Base-by-base conservation (phyloP, 2,329 filamentous ascomycete species). In the Hortaea werneckii region DNA sequence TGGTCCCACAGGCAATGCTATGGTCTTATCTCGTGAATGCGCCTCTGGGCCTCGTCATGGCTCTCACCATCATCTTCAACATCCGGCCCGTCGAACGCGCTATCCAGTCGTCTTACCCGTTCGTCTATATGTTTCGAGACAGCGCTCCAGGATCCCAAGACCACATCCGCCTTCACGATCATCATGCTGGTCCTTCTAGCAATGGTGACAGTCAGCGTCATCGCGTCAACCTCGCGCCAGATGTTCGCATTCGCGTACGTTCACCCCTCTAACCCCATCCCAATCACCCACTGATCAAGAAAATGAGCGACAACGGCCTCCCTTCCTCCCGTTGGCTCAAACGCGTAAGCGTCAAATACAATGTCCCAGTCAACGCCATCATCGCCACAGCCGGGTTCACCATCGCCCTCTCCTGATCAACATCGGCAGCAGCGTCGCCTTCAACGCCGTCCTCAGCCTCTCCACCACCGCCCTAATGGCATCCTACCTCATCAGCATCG, bases 361-460 rank as follows among this genome's bases (percentile, higher is more conserved):
- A 55, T 9, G 51, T 55, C 5, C 57, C 59, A 2, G 45, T 58
- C n/a, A 61, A 59, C 39, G 55, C 58, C 7, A 59, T 60, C 47
- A 43, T 58, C 10, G 50, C 65, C 39, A 62, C 61, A 2, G 39
- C 50, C 10, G 35, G 53, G 27, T 53, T 56, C 43, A 51, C 53
- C 28, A 45, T 44, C 20, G 38, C 60, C 26, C 50, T 65, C 6
- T 56, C 59, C 49, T 67, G 7, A 59, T 67, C 37, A 64, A 61
- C 28, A 52, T 65, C 32, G 57, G 56, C 32, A 61, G 58, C 40
- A 66, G 61, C 29, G 61, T 65, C 10, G 66, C 65, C 8, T 63
- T 73, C 43, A 62, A 64, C 45, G 67, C 66, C 37, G 66, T 69
- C 40, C 61, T 72, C 26, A 65, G 66, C 5, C 58, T 72, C 8